phyloP scores from a whole-genome alignment of 345 rosid genomes.

The Syzygium aqueum region DNA sequence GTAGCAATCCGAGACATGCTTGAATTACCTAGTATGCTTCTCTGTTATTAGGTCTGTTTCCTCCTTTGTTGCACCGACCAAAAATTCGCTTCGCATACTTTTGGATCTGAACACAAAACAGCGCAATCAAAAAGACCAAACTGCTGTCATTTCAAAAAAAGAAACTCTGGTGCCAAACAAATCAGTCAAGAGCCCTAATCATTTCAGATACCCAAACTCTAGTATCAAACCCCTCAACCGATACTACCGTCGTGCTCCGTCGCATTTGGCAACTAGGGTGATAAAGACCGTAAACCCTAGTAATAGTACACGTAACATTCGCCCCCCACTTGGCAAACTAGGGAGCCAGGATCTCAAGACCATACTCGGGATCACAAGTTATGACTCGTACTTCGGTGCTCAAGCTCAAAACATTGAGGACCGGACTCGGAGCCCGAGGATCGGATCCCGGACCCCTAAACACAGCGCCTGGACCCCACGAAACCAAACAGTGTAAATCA shows the following conservation, averaged over 20 bases:
- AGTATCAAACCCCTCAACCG: background rate
- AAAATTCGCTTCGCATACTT: background rate
- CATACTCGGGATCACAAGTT: background rate
- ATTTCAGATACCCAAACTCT: background rate
- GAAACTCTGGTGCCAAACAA: too few relatives aligned
- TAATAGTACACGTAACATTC: too few relatives aligned
- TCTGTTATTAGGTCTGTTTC: rapidly evolving
- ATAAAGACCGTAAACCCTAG: background rate
- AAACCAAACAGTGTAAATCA: too few relatives aligned
- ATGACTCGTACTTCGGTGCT: rapidly evolving
- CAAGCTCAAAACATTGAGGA: background rate
- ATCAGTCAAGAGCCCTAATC: too few relatives aligned
- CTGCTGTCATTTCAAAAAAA: too few relatives aligned
- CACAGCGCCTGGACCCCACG: background rate
- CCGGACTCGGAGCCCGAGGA: background rate
- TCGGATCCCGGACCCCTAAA: background rate
- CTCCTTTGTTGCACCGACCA: background rate
- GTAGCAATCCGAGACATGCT: background rate
- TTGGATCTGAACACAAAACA: background rate
- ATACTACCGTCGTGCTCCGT: background rate
- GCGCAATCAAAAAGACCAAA: too few relatives aligned
- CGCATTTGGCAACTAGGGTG: background rate
- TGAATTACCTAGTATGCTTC: background rate
- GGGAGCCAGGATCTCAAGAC: too few relatives aligned
- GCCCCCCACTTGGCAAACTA: too few relatives aligned